Conservation (phyloP, 73 alveolate genomes). For the Symbiodinium pilosum region DNA sequence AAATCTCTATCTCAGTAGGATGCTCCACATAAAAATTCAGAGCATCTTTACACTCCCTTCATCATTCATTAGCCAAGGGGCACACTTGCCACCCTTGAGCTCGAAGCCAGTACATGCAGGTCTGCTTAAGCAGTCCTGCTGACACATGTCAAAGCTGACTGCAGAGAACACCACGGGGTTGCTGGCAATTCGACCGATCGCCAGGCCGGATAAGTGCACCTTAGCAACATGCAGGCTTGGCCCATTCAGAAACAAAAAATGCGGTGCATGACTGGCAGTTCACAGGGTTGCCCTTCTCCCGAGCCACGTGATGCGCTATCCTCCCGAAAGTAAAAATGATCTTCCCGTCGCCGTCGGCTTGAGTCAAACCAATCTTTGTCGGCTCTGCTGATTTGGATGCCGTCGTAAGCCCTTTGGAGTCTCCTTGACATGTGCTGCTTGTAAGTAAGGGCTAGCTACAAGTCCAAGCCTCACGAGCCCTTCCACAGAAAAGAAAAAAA, state of each 20-base stretch:
- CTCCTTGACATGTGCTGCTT: too few species aligned
- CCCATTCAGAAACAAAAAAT: not conserved
- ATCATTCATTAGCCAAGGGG: not conserved
- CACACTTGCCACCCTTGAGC: not conserved
- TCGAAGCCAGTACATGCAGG: constrained; percentile 33
- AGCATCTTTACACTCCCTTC: not conserved
- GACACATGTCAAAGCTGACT: not conserved
- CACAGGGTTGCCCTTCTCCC: not conserved
- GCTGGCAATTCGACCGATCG: not conserved
- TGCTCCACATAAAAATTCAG: not conserved
- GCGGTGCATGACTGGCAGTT: too few species aligned
- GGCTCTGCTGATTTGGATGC: not conserved
- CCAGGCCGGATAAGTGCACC: constrained; percentile 17
- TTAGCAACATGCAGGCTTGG: not conserved
- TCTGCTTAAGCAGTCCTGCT: not conserved
- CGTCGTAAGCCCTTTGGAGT: constrained; percentile 3
- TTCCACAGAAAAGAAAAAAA: too few species aligned
- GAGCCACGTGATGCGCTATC: not conserved
- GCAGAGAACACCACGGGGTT: not conserved
- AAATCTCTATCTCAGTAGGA: too few species aligned
- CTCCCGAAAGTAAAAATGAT: not conserved
- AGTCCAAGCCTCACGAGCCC: too few species aligned
- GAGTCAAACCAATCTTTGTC: not conserved
- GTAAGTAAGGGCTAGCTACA: too few species aligned
- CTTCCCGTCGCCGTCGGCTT: not conserved